Percentiles rank a stretch among this genome's conserved stretches.
Conservation (phyloP, 257 asterid species). For the Rhazya stricta region DNA sequence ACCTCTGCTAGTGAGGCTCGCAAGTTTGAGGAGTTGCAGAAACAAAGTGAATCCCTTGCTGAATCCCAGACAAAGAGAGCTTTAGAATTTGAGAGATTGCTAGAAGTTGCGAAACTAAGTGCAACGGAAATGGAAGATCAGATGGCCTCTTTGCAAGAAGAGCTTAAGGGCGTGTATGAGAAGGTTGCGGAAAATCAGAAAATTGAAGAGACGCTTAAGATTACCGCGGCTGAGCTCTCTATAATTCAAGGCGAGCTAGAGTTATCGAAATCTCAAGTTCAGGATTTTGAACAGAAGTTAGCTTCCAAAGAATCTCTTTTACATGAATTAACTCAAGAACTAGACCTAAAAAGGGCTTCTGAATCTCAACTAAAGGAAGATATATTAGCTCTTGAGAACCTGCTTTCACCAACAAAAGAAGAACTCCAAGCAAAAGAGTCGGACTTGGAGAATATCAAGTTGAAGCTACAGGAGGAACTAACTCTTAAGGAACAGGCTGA, state of each 20-base stretch:
- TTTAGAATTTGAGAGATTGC: constrained; percentile 59
- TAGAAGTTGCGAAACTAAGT: constrained; percentile 53
- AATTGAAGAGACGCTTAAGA: constrained; percentile 59
- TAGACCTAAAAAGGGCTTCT: constrained; percentile 47
- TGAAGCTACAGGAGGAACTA: constrained; percentile 54
- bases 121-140: constrained; percentile 60
- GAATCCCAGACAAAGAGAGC: constrained; percentile 67
- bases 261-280: constrained; percentile 53
- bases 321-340: constrained; percentile 46
- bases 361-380: constrained; percentile 56
- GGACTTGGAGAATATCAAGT: constrained; percentile 44
- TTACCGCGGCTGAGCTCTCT: constrained; percentile 50
- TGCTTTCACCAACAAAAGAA: constrained; percentile 38
- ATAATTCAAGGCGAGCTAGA: constrained; percentile 55
- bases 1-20: constrained; percentile 47
- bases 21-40: constrained; percentile 74
- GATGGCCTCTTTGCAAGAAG: constrained; percentile 49
- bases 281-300: constrained; percentile 54
- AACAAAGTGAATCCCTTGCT: constrained; percentile 57
- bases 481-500: constrained; percentile 36
- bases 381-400: constrained; percentile 44
- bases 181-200: constrained; percentile 56
- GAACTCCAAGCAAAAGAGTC: constrained; percentile 42
- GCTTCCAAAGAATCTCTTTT: constrained; percentile 60
- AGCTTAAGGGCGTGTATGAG: constrained; percentile 46